phyloP scores from a whole-genome alignment of 2,329 filamentous ascomycete genomes.

The Pseudofabraea citricarpa region DNA sequence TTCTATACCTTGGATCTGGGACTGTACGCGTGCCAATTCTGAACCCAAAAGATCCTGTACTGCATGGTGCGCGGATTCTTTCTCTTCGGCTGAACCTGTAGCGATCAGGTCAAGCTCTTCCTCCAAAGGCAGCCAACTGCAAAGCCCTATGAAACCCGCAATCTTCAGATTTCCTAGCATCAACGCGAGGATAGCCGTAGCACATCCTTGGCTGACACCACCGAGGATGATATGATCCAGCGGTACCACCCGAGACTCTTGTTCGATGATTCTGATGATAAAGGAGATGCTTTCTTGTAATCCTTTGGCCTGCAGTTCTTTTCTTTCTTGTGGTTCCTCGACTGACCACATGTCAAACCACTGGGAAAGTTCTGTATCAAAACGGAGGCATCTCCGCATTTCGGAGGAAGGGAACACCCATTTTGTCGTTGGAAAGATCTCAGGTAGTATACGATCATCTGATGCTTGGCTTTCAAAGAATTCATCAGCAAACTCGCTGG shows the following conservation, averaged over 20 bases:
- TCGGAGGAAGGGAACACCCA: conserved; percentile 17
- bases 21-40: too few species aligned
- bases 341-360: conserved; percentile 49
- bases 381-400: conserved; percentile 22
- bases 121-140: conserved; percentile 28
- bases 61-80: too few species aligned
- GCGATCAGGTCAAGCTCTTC: neutral
- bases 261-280: conserved; percentile 28
- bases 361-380: conserved; percentile 29
- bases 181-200: conserved; percentile 33
- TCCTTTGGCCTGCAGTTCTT: conserved; percentile 38
- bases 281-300: conserved; percentile 32
- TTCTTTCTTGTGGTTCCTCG: conserved; percentile 32
- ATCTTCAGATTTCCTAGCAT: conserved; percentile 25
- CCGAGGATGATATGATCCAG: conserved; percentile 37
- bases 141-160: conserved; percentile 35
- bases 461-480: conserved; percentile 34
- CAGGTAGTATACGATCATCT: conserved; percentile 8
- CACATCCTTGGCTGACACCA: conserved; percentile 42
- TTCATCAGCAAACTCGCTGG: conserved; percentile 33
- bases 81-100: neutral
- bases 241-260: conserved; percentile 30
- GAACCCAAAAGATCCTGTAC: too few species aligned
- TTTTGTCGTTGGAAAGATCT: conserved; percentile 13
- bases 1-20: neutral